Evolutionary conservation across 371 early-diverging fungal genomes (phyloP), one percentile per base, ranked within the genome.

Genomic region (Mucor lusitanicus): DNA sequence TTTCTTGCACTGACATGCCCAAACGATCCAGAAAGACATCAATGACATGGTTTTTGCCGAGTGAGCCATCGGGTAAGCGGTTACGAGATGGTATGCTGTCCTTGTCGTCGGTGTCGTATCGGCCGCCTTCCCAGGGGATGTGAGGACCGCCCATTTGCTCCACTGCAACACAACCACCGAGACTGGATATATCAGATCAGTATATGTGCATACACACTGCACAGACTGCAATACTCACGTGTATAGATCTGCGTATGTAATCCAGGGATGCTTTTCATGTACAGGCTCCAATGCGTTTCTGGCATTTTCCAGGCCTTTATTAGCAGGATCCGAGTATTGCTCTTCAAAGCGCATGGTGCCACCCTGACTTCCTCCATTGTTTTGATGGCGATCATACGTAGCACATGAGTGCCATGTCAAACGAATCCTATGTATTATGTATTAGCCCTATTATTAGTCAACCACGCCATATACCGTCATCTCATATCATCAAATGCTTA

Each of bases 391-490:
- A 76, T 87, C 87, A 66, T 85, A 94, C 50, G 94, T 94, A 39
- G 91, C 94, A 50, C 90, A 79, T 9, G 91, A 84, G 81, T 94
- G 94, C 94, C 92, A 92, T 23, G 92, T 92, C 13, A 90, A 82
- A 59, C 89, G 92, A 68, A 94, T 86, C 59, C 81, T 80, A 61
- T 13, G 5, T 11, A 1, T 0, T 25, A 23, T 59, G n/a, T n/a
- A n/a, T n/a, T n/a, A n/a, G n/a, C n/a, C n/a, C n/a, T n/a, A 42
- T 17, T 30, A 30, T 27, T 40, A 61, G 48, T 23, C 21, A 12
- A 0, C 3, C 4, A 25, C 27, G 3, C 53, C 33, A 30, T 27
- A 27, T 5, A 30, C 12, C 13, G 3, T 33, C 55, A 33, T 42
- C 32, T 25, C 17, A 5, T n/a, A 3, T 5, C 21, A 46, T 17